phyloP scores from a whole-genome alignment of 1,139 yeast genomes.

The Yamadazyma membranifaciens region DNA sequence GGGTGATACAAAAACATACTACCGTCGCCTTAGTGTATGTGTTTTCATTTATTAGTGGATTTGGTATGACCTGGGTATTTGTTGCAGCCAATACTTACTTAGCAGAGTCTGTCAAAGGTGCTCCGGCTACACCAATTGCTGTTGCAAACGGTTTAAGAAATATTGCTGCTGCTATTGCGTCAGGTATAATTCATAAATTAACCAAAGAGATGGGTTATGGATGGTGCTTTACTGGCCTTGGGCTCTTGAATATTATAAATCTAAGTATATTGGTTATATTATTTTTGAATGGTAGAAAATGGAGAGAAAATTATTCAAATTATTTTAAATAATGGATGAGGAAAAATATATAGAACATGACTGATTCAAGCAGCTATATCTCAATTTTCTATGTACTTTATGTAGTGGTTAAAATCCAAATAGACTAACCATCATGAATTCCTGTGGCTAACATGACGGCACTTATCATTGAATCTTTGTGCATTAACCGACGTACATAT shows the following conservation, averaged over 20 bases:
- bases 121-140: constrained; percentile 58
- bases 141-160: constrained; percentile 56
- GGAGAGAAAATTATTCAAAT: constrained; percentile 19
- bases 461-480: too few relatives aligned
- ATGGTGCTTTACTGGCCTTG: constrained; percentile 60
- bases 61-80: constrained; percentile 61
- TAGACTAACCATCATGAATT: too few relatives aligned
- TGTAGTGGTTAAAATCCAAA: too few relatives aligned
- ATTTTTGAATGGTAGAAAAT: constrained; percentile 24
- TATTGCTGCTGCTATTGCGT: constrained; percentile 54
- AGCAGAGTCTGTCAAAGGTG: constrained; percentile 51
- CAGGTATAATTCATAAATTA: constrained; percentile 44
- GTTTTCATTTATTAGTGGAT: constrained; percentile 47
- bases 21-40: constrained; percentile 44
- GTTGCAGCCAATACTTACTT: constrained; percentile 57
- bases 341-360: background rate
- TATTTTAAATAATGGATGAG: background rate
- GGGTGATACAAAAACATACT: constrained; percentile 47
- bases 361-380: background rate
- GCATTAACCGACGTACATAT: too few relatives aligned
- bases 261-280: constrained; percentile 25
- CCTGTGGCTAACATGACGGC: too few relatives aligned
- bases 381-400: too few relatives aligned
- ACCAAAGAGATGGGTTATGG: constrained; percentile 50
- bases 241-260: constrained; percentile 37